A percentile compares a stretch with the other conserved stretches of the same genome.
Evolutionary conservation across 2,329 filamentous ascomycete species (phyloP).

Genomic region (Paramyrothecium roridum): DNA sequence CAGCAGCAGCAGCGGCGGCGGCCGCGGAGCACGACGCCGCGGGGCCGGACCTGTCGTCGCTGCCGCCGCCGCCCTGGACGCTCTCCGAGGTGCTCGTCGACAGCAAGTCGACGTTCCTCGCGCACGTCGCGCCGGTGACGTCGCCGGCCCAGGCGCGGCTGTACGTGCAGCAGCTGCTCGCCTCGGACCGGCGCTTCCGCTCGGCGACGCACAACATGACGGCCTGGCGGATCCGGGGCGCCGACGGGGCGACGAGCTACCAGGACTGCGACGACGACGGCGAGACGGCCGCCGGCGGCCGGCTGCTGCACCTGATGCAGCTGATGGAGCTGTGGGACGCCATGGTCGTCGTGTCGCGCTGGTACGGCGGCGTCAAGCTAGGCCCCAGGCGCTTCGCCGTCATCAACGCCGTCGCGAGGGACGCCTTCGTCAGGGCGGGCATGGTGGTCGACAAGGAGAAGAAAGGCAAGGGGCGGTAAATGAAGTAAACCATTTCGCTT

Average conservation of each 20-base stretch:
- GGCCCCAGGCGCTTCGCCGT: constrained; percentile 87
- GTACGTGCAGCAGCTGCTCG: constrained; percentile 72
- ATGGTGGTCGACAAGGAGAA: constrained; percentile 56
- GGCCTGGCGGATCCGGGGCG: constrained; percentile 78
- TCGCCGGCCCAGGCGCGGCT: constrained; percentile 68
- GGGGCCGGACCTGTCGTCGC: constrained; percentile 14
- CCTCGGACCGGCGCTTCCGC: constrained; percentile 81
- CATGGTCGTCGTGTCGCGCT: constrained; percentile 88
- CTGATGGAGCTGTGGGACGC: constrained; percentile 92
- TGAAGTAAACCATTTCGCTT: neutral
- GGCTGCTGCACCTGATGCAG: constrained; percentile 87
- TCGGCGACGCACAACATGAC: constrained; percentile 92
- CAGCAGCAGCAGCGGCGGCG: constrained; percentile 8
- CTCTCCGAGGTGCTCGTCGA: constrained; percentile 73
- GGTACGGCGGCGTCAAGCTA: constrained; percentile 90
- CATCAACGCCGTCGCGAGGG: constrained; percentile 83
- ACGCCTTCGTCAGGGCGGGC: constrained; percentile 76
- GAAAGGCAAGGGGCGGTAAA: constrained; percentile 21
- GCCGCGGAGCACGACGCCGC: constrained; percentile 1
- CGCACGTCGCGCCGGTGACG: constrained; percentile 66
- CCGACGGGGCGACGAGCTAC: constrained; percentile 51
- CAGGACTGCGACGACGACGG: constrained; percentile 97
- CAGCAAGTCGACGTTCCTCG: constrained; percentile 85
- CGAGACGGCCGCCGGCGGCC: constrained; percentile 84
- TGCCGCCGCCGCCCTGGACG: constrained; percentile 59